Evolutionary conservation across 306 rosid species (phyloP), one percentile per base, ranked within the genome.

Genomic region (Trichosanthes truncata): DNA sequence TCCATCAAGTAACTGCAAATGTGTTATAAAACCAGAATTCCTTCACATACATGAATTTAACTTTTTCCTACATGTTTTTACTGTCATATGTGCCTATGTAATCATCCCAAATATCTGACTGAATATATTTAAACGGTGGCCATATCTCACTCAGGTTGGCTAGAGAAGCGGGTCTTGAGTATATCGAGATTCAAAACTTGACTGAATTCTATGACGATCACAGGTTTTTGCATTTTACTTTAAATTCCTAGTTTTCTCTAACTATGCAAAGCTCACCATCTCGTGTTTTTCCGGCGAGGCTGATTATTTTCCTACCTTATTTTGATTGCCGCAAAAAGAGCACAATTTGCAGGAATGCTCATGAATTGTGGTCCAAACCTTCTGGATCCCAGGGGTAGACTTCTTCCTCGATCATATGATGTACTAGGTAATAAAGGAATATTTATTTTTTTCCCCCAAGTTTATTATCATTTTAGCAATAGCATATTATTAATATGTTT

Each of bases 81-180:
- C 51, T 67, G 10, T 20, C 51, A 1, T 67, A 67, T 67, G 26
- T 66, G 49, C 7, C 49, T 1, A 38, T 20, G 18, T 69, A 40
- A 71, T 20, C 20, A 40, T 33, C 13, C 33, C 9, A 69, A 69
- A n/a, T 68, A 38, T 43, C 67, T 71, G 76, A 43, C 10, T 23
- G 53, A 45, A 71, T 71, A 21, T 43, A 45, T 43, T 38, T 14
- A 72, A 72, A 21, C 6, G 5, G 31, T 72, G 57, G 33, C 74
- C 29, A 69, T 46, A 12, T 79, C 79, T 52, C 78, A 77, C 80
- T 20, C 84, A 95, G 99, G 90, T 88, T 95, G 87, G 99, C 96
- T 46, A 89, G 99, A 86, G 99, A 93, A 90, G 94, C 99, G 60
- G 97, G 99, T 83, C 97, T 95, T 26, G 97, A 93, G 89, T 95